Percentiles rank a stretch among this genome's conserved stretches.
Evolutionary conservation across 106 monocot species (phyloP).

Genomic region (Acorus gramineus): DNA sequence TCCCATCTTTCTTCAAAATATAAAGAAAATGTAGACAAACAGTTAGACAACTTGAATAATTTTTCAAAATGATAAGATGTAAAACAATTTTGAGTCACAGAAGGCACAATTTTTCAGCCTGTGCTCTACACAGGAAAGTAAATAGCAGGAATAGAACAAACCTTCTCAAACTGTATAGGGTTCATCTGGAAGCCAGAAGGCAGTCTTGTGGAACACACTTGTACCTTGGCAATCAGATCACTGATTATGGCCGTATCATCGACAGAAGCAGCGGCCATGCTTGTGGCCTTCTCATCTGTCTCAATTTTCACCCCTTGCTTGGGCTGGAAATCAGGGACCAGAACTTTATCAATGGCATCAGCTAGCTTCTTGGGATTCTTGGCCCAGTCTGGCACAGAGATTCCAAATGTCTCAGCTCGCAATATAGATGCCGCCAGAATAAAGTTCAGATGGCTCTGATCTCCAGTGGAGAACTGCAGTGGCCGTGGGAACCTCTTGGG

Average conservation of each 20-base stretch:
- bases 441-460: conserved; percentile 62
- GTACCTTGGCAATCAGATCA: conserved; percentile 49
- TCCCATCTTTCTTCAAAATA: too few relatives aligned
- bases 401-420: conserved; percentile 71
- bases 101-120: too few relatives aligned
- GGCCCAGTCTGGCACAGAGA: conserved; percentile 67
- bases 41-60: too few relatives aligned
- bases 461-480: conserved; percentile 54
- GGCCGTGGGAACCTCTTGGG: conserved; percentile 80
- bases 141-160: conserved; percentile 10
- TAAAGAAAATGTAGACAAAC: too few relatives aligned
- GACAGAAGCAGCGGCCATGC: conserved; percentile 44
- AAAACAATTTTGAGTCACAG: too few relatives aligned
- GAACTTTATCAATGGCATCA: conserved; percentile 44
- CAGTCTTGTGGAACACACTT: conserved; percentile 54
- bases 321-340: conserved; percentile 71
- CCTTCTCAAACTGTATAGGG: conserved; percentile 91
- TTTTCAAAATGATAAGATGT: too few relatives aligned
- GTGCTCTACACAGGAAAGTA: too few relatives aligned
- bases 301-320: conserved; percentile 68
- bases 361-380: conserved; percentile 41
- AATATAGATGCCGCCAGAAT: conserved; percentile 67
- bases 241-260: conserved; percentile 68
- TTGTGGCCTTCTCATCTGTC: conserved; percentile 83
- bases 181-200: conserved; percentile 63